Evolutionary conservation across 345 rosid species (phyloP), one percentile per base, ranked within the genome.

Genomic region (Aethionema arabicum): DNA sequence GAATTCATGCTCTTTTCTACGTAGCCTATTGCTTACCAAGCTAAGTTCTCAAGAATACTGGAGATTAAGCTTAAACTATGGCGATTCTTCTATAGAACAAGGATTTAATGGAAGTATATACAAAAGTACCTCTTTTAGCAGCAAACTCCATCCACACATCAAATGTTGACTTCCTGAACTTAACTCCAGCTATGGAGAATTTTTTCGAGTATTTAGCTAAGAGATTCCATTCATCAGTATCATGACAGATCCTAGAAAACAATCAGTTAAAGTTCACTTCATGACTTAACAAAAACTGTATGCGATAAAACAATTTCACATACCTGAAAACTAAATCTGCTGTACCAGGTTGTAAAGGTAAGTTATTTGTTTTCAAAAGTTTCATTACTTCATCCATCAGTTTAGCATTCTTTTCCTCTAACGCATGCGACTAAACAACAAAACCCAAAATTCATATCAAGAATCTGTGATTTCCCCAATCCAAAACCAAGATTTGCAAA

Each of bases 61-160:
- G 38, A 29, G 0, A 29, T 21, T 21, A 21, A 21, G 27, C 27
- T 1, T 21, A 21, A 21, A 21, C 27, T 21, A 21, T 11, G 54
- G 5, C 40, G 36, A 45, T 15, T 12, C 36, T 48, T 48, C 43
- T 11, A 57, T 4, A 6, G 35, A 57, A 15, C n/a, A 7, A 48
- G 15, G 16, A 41, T 32, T 15, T 41, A 51, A 42, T 31, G 12
- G 9, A 52, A 33, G 43, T 33, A 21, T 14, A n/a, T n/a, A n/a
- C 41, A 35, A 7, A 52, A 4, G 61, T 49, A 86, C 96, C 95
- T 86, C 76, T 85, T 69, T 73, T 79, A 61, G 83, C 83, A 61
- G 92, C 82, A 73, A 84, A 86, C 29, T 82, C 82, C 92, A 91
- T 91, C 96, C 90, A 91, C 29, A 55, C 60, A 68, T 83, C 96